These are phyloP conservation scores for Cladosporium velox DNA, from an alignment of 2,329 filamentous ascomycete species.

Conservation along the genomic window DNA sequence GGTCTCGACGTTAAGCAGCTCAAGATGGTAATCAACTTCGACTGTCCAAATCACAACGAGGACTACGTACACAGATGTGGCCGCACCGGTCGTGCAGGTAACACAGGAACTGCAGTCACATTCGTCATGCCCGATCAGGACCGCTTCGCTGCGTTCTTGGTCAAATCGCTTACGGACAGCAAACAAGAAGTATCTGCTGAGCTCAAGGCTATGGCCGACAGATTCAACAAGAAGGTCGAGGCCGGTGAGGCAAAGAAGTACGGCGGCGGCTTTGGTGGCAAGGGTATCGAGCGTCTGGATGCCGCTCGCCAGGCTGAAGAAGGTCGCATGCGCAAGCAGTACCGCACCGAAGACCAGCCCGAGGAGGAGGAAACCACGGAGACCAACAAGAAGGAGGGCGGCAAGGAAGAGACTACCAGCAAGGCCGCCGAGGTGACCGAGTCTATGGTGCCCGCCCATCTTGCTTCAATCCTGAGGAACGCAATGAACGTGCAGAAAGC, in stretches of 20 bases:
- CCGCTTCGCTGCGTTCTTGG: conserved; percentile 83
- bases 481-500: conserved; percentile 75
- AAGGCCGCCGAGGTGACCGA: conserved; percentile 10
- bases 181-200: conserved; percentile 77
- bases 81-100: conserved; percentile 90
- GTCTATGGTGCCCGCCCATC: conserved; percentile 14
- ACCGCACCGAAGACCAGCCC: conserved; percentile 74
- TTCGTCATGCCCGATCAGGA: conserved; percentile 92
- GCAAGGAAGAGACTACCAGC: conserved; percentile 21
- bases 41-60: conserved; percentile 90
- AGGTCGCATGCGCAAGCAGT: conserved; percentile 81
- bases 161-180: conserved; percentile 90
- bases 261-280: conserved; percentile 88
- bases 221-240: conserved; percentile 88
- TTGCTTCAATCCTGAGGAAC: conserved; percentile 54
- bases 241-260: conserved; percentile 83
- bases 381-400: conserved; percentile 51
- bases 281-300: conserved; percentile 88
- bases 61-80: conserved; percentile 96
- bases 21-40: conserved; percentile 94
- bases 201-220: conserved; percentile 61
- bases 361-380: conserved; percentile 72
- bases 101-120: conserved; percentile 91
- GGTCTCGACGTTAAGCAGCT: conserved; percentile 95
- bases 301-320: conserved; percentile 86